Evolutionary conservation across 2,329 filamentous ascomycete species (phyloP).

Genomic region (Colletotrichum euphorbiae): DNA sequence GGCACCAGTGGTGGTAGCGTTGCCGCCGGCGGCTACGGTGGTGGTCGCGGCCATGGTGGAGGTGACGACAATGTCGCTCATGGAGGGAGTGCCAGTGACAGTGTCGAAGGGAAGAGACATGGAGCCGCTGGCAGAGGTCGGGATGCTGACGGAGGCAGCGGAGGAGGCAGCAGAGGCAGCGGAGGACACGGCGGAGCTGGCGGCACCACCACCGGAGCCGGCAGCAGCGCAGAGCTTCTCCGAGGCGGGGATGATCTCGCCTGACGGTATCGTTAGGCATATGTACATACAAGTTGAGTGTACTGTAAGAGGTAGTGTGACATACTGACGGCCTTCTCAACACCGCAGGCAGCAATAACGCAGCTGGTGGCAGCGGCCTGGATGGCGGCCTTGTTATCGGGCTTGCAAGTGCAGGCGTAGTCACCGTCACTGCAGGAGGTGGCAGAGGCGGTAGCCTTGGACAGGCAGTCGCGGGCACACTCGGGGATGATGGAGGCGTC

Average conservation of each 20-base stretch:
- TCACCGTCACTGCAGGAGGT: conserved; percentile 50
- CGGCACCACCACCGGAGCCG: conserved; percentile 9
- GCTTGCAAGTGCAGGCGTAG: conserved; percentile 48
- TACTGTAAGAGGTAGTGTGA: conserved; percentile 22
- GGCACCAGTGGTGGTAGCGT: conserved; percentile 32
- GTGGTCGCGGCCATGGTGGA: conserved; percentile 26
- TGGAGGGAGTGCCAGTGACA: too few species aligned
- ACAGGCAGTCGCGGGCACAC: conserved; percentile 54
- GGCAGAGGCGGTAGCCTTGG: conserved; percentile 46
- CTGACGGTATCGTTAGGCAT: conserved; percentile 43
- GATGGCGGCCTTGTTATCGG: conserved; percentile 49
- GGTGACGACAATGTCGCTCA: conserved; percentile 7
- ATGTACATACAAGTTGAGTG: too few species aligned
- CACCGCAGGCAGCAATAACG: conserved; percentile 51
- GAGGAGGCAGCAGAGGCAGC: conserved; percentile 21
- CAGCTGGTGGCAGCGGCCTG: conserved; percentile 49
- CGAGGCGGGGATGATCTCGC: conserved; percentile 54
- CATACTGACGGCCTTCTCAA: conserved; percentile 53
- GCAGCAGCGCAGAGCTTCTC: conserved; percentile 49
- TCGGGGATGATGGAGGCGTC: conserved; percentile 43
- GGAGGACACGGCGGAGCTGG: conserved; percentile 16
- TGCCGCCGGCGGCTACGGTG: conserved; percentile 15
- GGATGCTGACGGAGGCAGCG: conserved; percentile 24
- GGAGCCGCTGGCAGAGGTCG: conserved; percentile 24
- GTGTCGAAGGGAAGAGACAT: conserved; percentile 18